Base-by-base conservation (phyloP, 2,329 filamentous ascomycete species). In the Macrophomina phaseolina region DNA sequence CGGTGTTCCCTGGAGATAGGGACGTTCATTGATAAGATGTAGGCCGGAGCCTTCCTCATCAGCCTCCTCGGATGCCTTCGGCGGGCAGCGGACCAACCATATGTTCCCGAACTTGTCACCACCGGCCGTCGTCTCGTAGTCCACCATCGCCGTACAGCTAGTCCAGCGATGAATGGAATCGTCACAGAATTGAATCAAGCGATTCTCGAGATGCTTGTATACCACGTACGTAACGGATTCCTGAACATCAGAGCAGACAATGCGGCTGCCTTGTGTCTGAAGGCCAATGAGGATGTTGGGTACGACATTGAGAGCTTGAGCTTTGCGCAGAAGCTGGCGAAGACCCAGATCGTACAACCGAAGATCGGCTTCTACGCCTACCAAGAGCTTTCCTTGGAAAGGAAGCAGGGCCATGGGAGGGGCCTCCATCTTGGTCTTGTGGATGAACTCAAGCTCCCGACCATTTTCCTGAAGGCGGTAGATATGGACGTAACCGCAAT, bases 101-200 rank as follows among this genome's bases (percentile, higher is more conserved):
- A 99, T 81, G 73, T 99, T 99, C 68, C 95, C 96, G 71, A 99
- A 99, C 76, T 97, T 98, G 82, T 99, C 95, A 42, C 94, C 94
- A 42, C 94, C 95, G 2, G 93, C 94, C 30, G 92, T 89, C 1
- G 95, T 97, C 77, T 99, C 95, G 78, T 99, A 99, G 80, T 99
- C 95, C 1, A 98, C 90, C 93, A 99, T 97, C 2, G 93, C 87
- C 0, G 91, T 91, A 71, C 91, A 91, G 0, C 93, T 97, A 1
- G 93, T 97, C 92, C 94, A 98, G 38, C 95, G 89, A 61, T 93
- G 86, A 68, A 97, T 86, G 6, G 90, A 91, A 76, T 99, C 95
- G 75, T 99, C 95, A 18, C 87, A 92, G 74, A 99, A 99, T 0
- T 94, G 91, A 68, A 99, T 96, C 56, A 99, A 84, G 73, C 91